These are phyloP conservation scores for Calonectria montana DNA, from an alignment of 2,329 filamentous ascomycete species.

Conservation along the genomic window DNA sequence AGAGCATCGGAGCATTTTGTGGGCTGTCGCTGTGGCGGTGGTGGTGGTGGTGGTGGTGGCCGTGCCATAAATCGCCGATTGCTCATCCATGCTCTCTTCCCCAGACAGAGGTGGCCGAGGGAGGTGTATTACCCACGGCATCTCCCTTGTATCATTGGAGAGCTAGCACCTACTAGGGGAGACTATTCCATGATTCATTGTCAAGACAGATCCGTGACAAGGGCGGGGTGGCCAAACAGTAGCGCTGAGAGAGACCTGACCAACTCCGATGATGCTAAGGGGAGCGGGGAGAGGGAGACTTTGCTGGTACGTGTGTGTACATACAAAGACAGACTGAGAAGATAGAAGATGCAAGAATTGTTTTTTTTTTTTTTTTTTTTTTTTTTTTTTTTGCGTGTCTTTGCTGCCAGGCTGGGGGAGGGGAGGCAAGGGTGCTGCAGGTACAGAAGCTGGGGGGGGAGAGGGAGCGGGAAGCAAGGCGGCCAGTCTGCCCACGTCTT, in stretches of 20 bases:
- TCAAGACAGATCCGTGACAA: not conserved
- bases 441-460: not conserved
- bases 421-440: slow-evolving; percentile 1
- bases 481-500: slow-evolving; percentile 3
- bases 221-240: not conserved
- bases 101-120: not conserved
- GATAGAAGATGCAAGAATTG: not conserved
- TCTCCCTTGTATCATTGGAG: not conserved
- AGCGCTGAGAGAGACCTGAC: not conserved
- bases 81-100: not conserved
- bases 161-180: not conserved
- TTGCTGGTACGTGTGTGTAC: not conserved
- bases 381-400: not conserved
- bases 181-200: not conserved
- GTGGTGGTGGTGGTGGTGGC: not conserved
- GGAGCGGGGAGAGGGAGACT: not conserved
- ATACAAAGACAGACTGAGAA: not conserved
- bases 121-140: not conserved
- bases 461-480: slow-evolving; percentile 5
- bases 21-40: not conserved
- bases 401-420: not conserved
- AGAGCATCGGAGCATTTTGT: not conserved
- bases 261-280: not conserved
- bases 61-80: not conserved
- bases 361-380: not conserved